Percentiles rank a stretch among this genome's conserved stretches.
phyloP scores from a whole-genome alignment of 2,329 filamentous ascomycete genomes.

The Colletotrichum somersetense region DNA sequence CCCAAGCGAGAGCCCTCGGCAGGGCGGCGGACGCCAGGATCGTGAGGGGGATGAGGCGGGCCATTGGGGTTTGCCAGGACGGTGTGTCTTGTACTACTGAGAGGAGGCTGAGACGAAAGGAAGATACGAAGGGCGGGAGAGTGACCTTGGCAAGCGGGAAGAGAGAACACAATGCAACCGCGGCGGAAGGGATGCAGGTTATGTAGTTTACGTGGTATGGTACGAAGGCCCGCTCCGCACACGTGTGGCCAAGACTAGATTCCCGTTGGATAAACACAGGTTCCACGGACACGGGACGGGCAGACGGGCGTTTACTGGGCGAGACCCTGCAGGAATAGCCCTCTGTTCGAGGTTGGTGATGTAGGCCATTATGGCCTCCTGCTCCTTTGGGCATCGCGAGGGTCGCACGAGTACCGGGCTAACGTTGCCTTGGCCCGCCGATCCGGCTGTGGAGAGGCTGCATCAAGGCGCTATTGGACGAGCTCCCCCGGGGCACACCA shows the following conservation, averaged over 20 bases:
- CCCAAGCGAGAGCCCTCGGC: slow-evolving; percentile 52
- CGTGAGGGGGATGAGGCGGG: slow-evolving; percentile 43
- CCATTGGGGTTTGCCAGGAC: slow-evolving; percentile 44
- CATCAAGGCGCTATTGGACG: slow-evolving; percentile 16
- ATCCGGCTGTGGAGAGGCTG: slow-evolving; percentile 12
- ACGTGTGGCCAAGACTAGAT: slow-evolving; percentile 17
- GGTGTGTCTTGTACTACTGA: not conserved
- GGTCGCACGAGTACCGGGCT: slow-evolving; percentile 24
- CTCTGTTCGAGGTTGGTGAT: slow-evolving; percentile 12
- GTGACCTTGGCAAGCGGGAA: slow-evolving; percentile 16
- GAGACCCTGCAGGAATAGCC: not conserved
- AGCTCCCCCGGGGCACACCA: not conserved
- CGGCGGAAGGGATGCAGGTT: not conserved
- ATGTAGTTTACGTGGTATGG: slow-evolving; percentile 16
- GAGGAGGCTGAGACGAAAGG: not conserved
- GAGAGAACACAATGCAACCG: not conserved
- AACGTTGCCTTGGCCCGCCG: slow-evolving; percentile 15
- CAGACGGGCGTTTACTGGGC: not conserved
- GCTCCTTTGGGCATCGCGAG: slow-evolving; percentile 38
- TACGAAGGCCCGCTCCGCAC: not conserved
- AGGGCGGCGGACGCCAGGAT: slow-evolving; percentile 44
- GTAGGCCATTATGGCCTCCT: slow-evolving; percentile 27
- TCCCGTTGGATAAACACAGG: not conserved
- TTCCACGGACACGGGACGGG: slow-evolving; percentile 15
- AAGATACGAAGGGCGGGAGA: slow-evolving; percentile 6